A percentile compares a stretch with the other conserved stretches of the same genome.
Conservation (phyloP, 768 basidiomycete genomes). For the Candolleomyces aberdarensis region DNA sequence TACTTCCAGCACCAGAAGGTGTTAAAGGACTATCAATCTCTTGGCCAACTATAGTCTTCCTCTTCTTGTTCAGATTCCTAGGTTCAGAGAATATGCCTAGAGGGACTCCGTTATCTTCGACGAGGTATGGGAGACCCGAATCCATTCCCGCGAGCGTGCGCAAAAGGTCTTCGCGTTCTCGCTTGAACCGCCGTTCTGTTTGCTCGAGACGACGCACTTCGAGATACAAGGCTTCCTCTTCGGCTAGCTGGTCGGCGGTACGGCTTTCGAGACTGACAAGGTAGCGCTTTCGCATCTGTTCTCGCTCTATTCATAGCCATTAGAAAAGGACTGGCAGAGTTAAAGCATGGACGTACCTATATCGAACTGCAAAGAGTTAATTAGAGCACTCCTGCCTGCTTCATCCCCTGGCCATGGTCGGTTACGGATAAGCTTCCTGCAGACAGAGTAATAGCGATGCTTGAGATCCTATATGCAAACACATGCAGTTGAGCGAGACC, state of each 20-base stretch:
- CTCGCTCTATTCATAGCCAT: slow-evolving; percentile 57
- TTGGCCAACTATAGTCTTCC: slow-evolving; percentile 29
- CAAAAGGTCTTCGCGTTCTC: slow-evolving; percentile 84
- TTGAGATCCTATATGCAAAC: slow-evolving; percentile 70
- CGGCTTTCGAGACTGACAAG: slow-evolving; percentile 83
- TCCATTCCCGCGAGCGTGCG: slow-evolving; percentile 83
- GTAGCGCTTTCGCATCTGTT: slow-evolving; percentile 85
- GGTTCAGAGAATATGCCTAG: slow-evolving; percentile 44
- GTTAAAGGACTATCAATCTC: slow-evolving; percentile 51
- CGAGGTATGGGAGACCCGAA: slow-evolving; percentile 75
- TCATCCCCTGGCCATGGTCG: slow-evolving; percentile 86
- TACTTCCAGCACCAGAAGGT: slow-evolving; percentile 32
- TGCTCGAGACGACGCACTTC: slow-evolving; percentile 96
- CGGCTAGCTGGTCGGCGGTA: slow-evolving; percentile 85
- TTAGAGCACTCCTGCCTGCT: slow-evolving; percentile 57
- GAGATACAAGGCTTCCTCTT: slow-evolving; percentile 93
- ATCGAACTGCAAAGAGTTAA: slow-evolving; percentile 81
- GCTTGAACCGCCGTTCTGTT: slow-evolving; percentile 82
- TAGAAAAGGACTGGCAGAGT: not conserved
- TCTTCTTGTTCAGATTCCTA: slow-evolving; percentile 55
- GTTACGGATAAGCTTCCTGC: slow-evolving; percentile 81
- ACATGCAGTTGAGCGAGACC: no score
- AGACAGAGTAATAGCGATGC: slow-evolving; percentile 90
- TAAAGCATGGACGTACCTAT: slow-evolving; percentile 38
- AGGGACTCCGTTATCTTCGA: slow-evolving; percentile 61